Evolutionary conservation across 192 early-diverging fungal genomes (phyloP).

Genomic region (Geranomyces michiganensis): DNA sequence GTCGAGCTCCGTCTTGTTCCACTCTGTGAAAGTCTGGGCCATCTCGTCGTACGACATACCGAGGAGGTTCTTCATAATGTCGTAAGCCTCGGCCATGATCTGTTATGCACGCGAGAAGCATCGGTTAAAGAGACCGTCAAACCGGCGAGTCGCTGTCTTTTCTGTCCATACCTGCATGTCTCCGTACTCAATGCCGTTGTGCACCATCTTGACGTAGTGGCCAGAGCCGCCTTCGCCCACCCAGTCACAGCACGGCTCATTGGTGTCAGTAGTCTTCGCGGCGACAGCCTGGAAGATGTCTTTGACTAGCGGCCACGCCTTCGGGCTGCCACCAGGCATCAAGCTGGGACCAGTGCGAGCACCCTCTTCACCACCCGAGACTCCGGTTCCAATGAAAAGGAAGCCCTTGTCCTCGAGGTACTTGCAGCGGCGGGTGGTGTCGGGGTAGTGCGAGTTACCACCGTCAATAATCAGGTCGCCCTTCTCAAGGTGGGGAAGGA

Average conservation of each 20-base stretch:
- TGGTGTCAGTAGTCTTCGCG: constrained; percentile 78
- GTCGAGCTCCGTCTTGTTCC: constrained; percentile 98
- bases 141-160: no score
- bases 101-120: constrained; percentile 50
- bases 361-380: constrained; percentile 99
- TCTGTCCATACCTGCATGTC: constrained; percentile 72
- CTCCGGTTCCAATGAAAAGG: constrained; percentile 95
- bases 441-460: constrained; percentile 99
- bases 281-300: constrained; percentile 96
- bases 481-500: constrained; percentile 84
- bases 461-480: constrained; percentile 98
- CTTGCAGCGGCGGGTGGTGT: constrained; percentile 88
- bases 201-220: constrained; percentile 99
- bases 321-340: constrained; percentile 95
- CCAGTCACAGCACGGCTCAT: constrained; percentile 98
- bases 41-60: constrained; percentile 84
- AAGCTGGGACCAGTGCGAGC: constrained; percentile 94
- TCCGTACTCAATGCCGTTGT: constrained; percentile 99
- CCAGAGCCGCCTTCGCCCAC: constrained; percentile 96
- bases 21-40: constrained; percentile 83
- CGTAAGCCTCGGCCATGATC: constrained; percentile 95
- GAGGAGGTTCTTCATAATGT: constrained; percentile 87
- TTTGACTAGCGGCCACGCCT: constrained; percentile 92
- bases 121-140: no score
- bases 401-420: constrained; percentile 88